Conservation (phyloP, 2,329 filamentous ascomycete genomes). For the Neofusicoccum parvum region DNA sequence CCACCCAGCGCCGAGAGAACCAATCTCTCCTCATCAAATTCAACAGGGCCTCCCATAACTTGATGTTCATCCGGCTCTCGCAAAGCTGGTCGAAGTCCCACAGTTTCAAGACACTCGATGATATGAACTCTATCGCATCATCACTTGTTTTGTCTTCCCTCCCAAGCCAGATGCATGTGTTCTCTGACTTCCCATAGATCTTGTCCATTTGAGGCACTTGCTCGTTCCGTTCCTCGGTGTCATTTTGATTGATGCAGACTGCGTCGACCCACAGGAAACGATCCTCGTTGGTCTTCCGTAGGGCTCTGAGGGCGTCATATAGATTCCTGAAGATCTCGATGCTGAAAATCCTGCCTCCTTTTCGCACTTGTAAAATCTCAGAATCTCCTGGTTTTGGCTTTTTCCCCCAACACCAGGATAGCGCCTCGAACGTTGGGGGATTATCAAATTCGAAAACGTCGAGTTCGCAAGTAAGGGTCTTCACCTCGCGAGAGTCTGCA, state of each 20-base stretch:
- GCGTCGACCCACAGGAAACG: conserved; percentile 39
- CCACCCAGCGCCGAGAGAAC: conserved; percentile 46
- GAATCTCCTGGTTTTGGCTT: neutral
- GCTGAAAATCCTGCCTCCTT: neutral
- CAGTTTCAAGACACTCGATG: conserved; percentile 33
- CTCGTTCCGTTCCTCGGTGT: conserved; percentile 33
- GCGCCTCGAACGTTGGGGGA: conserved; percentile 20
- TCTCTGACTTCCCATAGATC: conserved; percentile 38
- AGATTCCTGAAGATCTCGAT: conserved; percentile 13
- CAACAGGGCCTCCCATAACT: conserved; percentile 38
- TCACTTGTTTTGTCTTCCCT: conserved; percentile 29
- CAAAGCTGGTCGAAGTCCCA: conserved; percentile 36
- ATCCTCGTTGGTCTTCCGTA: conserved; percentile 7
- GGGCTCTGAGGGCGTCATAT: conserved; percentile 9
- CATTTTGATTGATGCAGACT: conserved; percentile 37
- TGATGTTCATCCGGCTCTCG: conserved; percentile 24
- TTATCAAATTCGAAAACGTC: too few species aligned
- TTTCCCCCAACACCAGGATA: conserved; percentile 29
- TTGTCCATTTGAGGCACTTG: conserved; percentile 41
- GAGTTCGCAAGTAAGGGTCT: too few species aligned
- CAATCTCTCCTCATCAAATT: conserved; percentile 43
- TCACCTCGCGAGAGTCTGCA: too few species aligned
- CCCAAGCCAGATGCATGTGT: conserved; percentile 38
- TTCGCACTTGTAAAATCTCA: neutral
- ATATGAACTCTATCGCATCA: conserved; percentile 38